Base-by-base conservation (phyloP, 352 stramenopile genomes). In the Pythium biforme region DNA sequence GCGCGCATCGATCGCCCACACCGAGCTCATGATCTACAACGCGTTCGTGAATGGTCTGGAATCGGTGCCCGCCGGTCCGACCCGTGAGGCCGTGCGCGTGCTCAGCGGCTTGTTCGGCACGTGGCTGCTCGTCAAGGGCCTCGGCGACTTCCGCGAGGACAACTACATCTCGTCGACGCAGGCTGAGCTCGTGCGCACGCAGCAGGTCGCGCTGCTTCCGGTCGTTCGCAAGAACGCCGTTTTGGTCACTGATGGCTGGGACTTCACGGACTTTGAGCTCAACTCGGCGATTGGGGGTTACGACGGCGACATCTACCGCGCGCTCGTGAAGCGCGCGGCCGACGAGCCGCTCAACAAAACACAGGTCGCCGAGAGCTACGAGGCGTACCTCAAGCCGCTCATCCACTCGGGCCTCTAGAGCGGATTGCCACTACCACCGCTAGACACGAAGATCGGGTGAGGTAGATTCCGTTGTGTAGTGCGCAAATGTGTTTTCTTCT, bases 271-370 rank as follows among this genome's bases (percentile, higher is more conserved):
- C 62, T 86, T 86, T 37, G 77, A 88, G 58, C 59, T 89, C 6
- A 82, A 85, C 69, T 89, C 80, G 69, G 76, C 76, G 20, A 86
- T 89, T 34, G 78, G 80, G 0, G 63, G 76, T 17, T 90, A 84
- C 65, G 80, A 90, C 40, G 78, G 80, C 19, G 80, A 90, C 57
- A 74, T 90, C 0, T 90, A 90, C 70, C 76, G 76, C 29, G 80
- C 79, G 27, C 27, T 91, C 29, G 74, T 88, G 10, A 55, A 70
- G 52, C 77, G 70, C 15, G 73, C 81, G 0, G 57, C 46, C 3
- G 68, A 85, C 22, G 79, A 90, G 53, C 79, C 79, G 27, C 59
- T 90, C 3, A 90, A 90, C 72, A 75, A 73, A 48, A 77, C 74
- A 14, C 64, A 78, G 43, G 77, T 89, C 0, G 70, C 74, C 0